phyloP scores from a whole-genome alignment of 2,329 filamentous ascomycete genomes.

The Trichoderma koningii region DNA sequence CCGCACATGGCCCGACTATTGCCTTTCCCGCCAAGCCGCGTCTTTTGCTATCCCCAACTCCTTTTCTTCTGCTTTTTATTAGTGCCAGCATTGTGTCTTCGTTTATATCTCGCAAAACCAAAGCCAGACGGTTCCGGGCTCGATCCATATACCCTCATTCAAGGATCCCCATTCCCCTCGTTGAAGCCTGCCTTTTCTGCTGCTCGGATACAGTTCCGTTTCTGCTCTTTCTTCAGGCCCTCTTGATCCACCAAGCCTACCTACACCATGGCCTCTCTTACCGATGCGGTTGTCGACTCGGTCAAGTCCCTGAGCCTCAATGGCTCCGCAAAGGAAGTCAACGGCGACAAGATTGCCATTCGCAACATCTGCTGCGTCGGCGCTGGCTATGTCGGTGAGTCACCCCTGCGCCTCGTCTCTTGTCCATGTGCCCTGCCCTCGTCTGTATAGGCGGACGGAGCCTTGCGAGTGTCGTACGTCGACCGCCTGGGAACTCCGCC shows the following conservation, averaged over 20 bases:
- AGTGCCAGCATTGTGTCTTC: constrained; percentile 15
- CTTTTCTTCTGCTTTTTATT: constrained; percentile 18
- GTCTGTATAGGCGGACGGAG: not conserved
- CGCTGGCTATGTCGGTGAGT: constrained; percentile 73
- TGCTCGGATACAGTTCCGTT: constrained; percentile 3
- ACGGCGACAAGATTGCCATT: constrained; percentile 44
- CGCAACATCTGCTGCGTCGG: constrained; percentile 72
- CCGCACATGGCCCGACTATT: not conserved
- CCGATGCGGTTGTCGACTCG: constrained; percentile 35
- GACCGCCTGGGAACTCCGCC: not conserved
- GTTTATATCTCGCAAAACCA: constrained; percentile 8
- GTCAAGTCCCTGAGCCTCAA: constrained; percentile 40
- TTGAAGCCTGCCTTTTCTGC: constrained; percentile 6
- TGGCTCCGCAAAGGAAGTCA: constrained; percentile 37
- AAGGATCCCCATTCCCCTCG: constrained; percentile 23
- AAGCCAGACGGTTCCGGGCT: not conserved
- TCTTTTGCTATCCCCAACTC: constrained; percentile 21
- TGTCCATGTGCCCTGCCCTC: not conserved
- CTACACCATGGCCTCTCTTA: constrained; percentile 32
- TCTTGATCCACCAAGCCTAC: constrained; percentile 10
- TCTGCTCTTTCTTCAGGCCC: constrained; percentile 14
- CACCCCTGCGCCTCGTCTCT: constrained; percentile 4
- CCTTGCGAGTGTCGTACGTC: not conserved
- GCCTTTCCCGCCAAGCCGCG: constrained; percentile 18
- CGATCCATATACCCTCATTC: constrained; percentile 21